Evolutionary conservation across 768 basidiomycete genomes (phyloP), one percentile per base, ranked within the genome.

Genomic region (Boletales sp.): DNA sequence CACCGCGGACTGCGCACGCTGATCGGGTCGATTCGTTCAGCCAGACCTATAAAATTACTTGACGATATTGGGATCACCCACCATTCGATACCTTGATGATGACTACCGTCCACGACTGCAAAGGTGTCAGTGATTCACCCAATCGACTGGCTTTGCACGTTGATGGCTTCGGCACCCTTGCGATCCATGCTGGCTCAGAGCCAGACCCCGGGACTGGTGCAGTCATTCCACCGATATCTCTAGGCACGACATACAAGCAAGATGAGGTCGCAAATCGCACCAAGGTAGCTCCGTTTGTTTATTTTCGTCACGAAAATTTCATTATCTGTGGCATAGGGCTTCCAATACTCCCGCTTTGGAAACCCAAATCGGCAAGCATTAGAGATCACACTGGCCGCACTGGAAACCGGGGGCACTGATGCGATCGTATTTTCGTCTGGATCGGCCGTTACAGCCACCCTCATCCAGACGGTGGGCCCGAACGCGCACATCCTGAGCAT

Each of bases 231-330:
- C 58, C 87, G n/a, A 86, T 97, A 53, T 87, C 86, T 5, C 78
- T 96, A 35, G 87, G 86, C 59, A 94, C 94, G n/a, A 97, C 95
- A 0, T 97, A 86, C 75, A 86, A 84, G 68, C 94, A 96, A 63
- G 70, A 84, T 12, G 77, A 74, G 0, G 81, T 93, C 43, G 90
- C 90, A 5, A 76, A 77, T 12, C 87, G 90, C 73, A 84, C 21
- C 21, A 21, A 85, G 76, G 87, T 85, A 36, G 21, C 21, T n/a
- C 34, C 49, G n/a, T 12, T 33, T 36, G 13, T 21, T 30, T 3
- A 11, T 9, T 21, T 19, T 8, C 12, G 30, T 15, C 2, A 4
- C 6, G 9, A 21, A 21, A 4, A 21, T 21, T 3, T 2, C 18
- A 21, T 4, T 12, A 32, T 2, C 0, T 30, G 13, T 34, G 18